Evolutionary conservation across 2,329 filamentous ascomycete genomes (phyloP), one percentile per base, ranked within the genome.

Genomic region (Pestalotiopsis sp.): DNA sequence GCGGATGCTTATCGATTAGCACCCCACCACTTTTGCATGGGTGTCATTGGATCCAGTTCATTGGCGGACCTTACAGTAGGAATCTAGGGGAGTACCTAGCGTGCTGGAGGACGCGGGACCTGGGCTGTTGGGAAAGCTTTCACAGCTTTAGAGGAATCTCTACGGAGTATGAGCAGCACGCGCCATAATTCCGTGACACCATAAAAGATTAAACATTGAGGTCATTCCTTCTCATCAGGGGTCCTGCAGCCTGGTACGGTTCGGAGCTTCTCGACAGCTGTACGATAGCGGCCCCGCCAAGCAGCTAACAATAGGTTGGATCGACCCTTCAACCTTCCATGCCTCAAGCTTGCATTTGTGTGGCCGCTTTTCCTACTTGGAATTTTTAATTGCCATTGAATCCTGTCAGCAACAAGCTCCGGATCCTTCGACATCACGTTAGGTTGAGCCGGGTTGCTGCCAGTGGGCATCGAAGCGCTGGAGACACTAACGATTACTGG

Each of bases 1-100:
- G 9, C 63, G 20, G 22, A 20, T 13, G 24, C 60, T 63, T 63
- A 63, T 63, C 60, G 60, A 61, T 61, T 61, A 61, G 58, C 58
- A 35, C 58, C 58, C 58, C 58, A 61, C 58, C 30, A 61, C 20
- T 61, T 61, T 35, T 20, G 13, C 44, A 52, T 7, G 1, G 17
- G 44, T 52, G 30, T 9, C 7, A 35, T 35, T 35, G 2, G 44
- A 20, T 48, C 14, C 14, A 14, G 14, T 52, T 52, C 3, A 20
- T 52, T 52, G 20, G 44, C 40, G 13, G 40, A 48, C 4, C 40
- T 48, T 48, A 14, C 13, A 17, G 40, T 17, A 44, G 10, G 4
- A 1, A 14, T 40, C 39, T 10, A 11, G 39, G 39, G 10, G 39
- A 24, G 24, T 24, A 24, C 24, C 24, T 24, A 24, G 30, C 9